Evolutionary conservation across 139 green algal genomes (phyloP), one percentile per base, ranked within the genome.

Genomic region (Diplosphaera chodatii): DNA sequence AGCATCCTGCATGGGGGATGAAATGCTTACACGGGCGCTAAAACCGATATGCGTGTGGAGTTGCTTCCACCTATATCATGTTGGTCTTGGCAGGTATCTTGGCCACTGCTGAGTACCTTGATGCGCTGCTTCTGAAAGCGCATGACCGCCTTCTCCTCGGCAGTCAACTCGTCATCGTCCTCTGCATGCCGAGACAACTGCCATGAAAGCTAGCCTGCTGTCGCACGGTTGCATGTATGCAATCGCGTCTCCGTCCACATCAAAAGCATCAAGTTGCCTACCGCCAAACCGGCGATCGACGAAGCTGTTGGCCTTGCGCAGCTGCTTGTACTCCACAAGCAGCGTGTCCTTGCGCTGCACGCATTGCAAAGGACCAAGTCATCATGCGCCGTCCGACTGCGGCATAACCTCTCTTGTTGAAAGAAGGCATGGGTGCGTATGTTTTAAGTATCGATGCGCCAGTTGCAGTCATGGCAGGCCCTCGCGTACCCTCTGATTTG

Each of bases 271-370:
- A n/a, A 20, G n/a, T 1, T 22, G 13, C 83, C 31, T 71, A 92
- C 87, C 89, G 56, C 94, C 94, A 67, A 99, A 96, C 21, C 94
- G 93, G 21, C 86, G 77, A 81, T 99, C 94, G 1, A 97, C 76
- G 70, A 99, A 98, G 1, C 79, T 84, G 72, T 98, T 99, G 31
- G 86, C 77, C 64, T 93, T 97, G 30, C 85, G 84, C 27, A 92
- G 75, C 81, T 90, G 82, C 28, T 83, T 82, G 76, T 96, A 97
- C 80, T 99, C 94, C 21, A 96, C 86, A 31, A 99, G 82, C 55
- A 99, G 72, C 23, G 90, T 98, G 72, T 89, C 87, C 74, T 95
- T 92, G 28, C 92, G 79, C 90, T 95, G 73, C 34, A 32, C 63
- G 74, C 21, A 66, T 4, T 10, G 62, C 13, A 3, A 3, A 21